Evolutionary conservation across 148 eudicot genomes (phyloP).

Genomic region (Chenopodium berlandieri): DNA sequence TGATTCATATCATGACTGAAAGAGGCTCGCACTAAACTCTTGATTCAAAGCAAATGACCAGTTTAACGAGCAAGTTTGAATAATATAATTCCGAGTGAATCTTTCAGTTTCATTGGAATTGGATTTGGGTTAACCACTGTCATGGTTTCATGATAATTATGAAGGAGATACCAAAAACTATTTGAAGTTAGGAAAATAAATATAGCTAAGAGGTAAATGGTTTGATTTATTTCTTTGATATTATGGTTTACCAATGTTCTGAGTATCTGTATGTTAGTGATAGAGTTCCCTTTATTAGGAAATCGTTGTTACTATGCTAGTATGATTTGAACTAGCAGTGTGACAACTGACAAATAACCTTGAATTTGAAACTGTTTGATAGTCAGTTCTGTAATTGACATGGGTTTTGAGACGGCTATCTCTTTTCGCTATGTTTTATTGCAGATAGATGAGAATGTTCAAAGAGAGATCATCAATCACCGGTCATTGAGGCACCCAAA

Average conservation of each 20-base stretch:
- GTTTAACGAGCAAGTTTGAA: neutral
- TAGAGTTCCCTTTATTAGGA: neutral
- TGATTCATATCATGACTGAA: neutral
- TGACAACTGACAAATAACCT: neutral
- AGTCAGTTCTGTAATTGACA: neutral
- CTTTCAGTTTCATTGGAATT: neutral
- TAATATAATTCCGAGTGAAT: neutral
- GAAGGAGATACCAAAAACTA: neutral
- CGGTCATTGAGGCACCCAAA: conserved; percentile 49
- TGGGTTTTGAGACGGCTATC: neutral
- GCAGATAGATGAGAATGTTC: conserved; percentile 52
- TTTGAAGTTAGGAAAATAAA: neutral
- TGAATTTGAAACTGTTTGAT: neutral
- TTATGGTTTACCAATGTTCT: neutral
- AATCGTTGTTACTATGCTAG: neutral
- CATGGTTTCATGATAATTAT: too few relatives aligned
- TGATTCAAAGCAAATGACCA: neutral
- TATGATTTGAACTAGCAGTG: neutral
- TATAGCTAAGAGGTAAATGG: neutral
- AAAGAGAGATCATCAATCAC: conserved; percentile 50
- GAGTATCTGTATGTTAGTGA: neutral
- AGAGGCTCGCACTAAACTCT: neutral
- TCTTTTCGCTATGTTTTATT: neutral
- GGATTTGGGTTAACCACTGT: neutral
- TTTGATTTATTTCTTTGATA: neutral